Evolutionary conservation across 108 stramenopile species (phyloP), one percentile per base, ranked within the genome.

Genomic region (Cyclostephanos invisitatus): DNA sequence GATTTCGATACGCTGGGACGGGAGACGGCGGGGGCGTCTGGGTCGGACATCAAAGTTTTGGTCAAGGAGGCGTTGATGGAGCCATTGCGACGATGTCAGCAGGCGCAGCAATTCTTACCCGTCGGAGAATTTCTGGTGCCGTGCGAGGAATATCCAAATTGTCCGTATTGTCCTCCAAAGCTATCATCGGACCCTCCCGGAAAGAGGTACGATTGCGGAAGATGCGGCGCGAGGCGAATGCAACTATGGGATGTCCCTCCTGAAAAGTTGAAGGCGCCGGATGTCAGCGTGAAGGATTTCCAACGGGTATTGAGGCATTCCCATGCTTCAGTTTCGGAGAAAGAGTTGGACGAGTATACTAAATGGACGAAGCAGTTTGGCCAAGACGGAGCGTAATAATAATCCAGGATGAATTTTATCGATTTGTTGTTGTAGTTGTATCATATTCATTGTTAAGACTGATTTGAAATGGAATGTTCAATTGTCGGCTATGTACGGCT

Each of bases 331-430:
- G 99, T 99, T 3, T 94, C 95, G 17, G 62, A 80, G 35, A 96
- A 97, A 12, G 99, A 99, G 78, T 86, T 99, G 44, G 71, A 90
- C 44, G 84, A 88, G 22, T 99, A 97, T 75, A 68, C 78, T 8
- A 90, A 98, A 59, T 99, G 98, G 99, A 98, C 99, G 18, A 85
- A 85, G 42, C 80, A 96, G 66, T 99, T 98, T 91, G 99, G 98
- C 11, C 96, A 98, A 79, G 97, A 98, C 62, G 98, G 98, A 50
- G 95, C 90, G 25, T 95, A 84, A n/a, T n/a, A n/a, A n/a, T n/a
- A n/a, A 65, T 17, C 7, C 44, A 46, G 44, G 29, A 32, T 57
- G 56, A 57, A 29, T 3, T 14, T 9, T 29, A 8, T 27, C 32
- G 28, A 27, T 54, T 7, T 54, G 22, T 54, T 18, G 1, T 18